Conservation (phyloP, 805 yeast genomes). For the Suhomyces sp. region DNA sequence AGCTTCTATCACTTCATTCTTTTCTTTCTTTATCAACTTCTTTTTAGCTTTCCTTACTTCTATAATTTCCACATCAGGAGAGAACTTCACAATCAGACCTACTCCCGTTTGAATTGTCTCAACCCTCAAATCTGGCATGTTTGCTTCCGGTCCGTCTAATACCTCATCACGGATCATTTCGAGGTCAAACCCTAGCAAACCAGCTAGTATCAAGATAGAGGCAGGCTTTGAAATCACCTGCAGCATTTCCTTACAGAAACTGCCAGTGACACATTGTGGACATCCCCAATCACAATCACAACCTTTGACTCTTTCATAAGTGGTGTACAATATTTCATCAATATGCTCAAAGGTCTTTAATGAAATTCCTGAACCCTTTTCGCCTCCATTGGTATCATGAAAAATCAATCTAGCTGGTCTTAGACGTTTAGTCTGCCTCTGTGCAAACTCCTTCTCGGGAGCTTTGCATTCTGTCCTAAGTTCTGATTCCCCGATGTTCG, state of each 20-base stretch:
- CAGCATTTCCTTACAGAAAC: conserved; percentile 77
- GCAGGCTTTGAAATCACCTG: conserved; percentile 87
- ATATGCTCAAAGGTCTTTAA: conserved; percentile 78
- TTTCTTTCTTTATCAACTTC: conserved; percentile 2
- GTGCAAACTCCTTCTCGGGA: conserved; percentile 92
- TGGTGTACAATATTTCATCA: conserved; percentile 60
- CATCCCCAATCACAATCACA: conserved; percentile 81
- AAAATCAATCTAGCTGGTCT: conserved; percentile 88
- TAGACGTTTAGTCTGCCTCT: conserved; percentile 63
- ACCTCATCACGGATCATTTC: conserved; percentile 45
- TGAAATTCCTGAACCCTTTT: conserved; percentile 75
- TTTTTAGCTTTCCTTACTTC: conserved; percentile 16
- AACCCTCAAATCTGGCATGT: conserved; percentile 65
- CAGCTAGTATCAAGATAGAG: conserved; percentile 64
- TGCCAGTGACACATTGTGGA: conserved; percentile 83
- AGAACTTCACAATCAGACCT: conserved; percentile 56
- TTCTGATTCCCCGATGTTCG: conserved; percentile 49
- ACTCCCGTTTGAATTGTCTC: conserved; percentile 67
- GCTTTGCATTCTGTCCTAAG: conserved; percentile 94
- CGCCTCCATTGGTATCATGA: conserved; percentile 81
- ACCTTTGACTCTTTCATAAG: conserved; percentile 55
- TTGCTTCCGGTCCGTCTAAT: conserved; percentile 71
- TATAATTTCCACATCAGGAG: conserved; percentile 52
- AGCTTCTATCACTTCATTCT: not conserved
- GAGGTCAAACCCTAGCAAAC: conserved; percentile 55